These are phyloP conservation scores for Capsicum pubescens DNA, from an alignment of 257 asterid species.

Conservation along the genomic window DNA sequence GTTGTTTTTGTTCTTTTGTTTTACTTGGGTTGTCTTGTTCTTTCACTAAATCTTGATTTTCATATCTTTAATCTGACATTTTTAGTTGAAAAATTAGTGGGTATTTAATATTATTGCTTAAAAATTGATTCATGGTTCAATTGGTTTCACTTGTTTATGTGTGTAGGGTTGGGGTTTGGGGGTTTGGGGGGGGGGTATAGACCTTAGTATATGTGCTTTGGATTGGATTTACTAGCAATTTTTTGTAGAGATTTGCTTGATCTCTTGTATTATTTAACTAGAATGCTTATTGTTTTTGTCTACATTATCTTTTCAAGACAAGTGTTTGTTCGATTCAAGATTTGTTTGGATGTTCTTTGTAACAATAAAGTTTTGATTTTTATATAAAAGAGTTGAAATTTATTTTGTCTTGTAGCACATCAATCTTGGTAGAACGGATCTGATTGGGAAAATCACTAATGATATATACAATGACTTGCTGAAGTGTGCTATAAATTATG, in stretches of 20 bases:
- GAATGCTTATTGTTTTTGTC: conserved; percentile 24
- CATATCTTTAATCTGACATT: conserved; percentile 1
- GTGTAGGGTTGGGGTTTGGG: no score
- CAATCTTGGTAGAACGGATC: conserved; percentile 27
- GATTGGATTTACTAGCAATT: background rate
- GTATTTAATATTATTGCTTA: conserved; percentile 19
- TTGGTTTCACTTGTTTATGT: conserved; percentile 9
- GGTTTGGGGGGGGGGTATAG: background rate
- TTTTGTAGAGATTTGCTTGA: conserved; percentile 17
- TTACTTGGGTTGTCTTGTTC: conserved; percentile 26
- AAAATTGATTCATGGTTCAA: conserved; percentile 28
- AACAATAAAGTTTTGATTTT: conserved; percentile 27
- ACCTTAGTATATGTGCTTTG: conserved; percentile 19
- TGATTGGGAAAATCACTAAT: conserved; percentile 10
- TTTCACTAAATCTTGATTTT: conserved; percentile 12
- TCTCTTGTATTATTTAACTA: background rate
- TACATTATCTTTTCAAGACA: conserved; percentile 26
- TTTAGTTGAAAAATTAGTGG: conserved; percentile 19
- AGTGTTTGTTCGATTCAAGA: conserved; percentile 14
- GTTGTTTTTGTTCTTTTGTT: conserved; percentile 3
- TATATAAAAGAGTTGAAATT: background rate
- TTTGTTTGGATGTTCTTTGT: conserved; percentile 30
- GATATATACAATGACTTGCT: conserved; percentile 14
- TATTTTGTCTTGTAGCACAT: conserved; percentile 24
- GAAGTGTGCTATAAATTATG: background rate